Conservation (phyloP, 768 basidiomycete species). For the Punctularia strigosozonata region DNA sequence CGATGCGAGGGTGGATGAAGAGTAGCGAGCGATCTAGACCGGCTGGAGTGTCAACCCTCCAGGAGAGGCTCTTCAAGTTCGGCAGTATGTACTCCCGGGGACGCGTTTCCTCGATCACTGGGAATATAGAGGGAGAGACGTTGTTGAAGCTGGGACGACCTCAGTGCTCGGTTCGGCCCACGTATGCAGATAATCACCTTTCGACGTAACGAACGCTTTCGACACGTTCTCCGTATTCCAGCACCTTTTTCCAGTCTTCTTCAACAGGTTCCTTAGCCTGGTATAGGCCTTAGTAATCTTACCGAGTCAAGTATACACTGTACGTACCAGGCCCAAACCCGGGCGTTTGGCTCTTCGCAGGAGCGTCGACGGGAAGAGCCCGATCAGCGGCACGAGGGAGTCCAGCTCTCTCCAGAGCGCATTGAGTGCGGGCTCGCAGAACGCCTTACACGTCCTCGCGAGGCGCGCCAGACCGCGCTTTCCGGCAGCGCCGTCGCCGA, state of each 20-base stretch:
- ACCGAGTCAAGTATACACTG: neutral
- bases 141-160: slow-evolving; percentile 47
- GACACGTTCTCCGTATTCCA: slow-evolving; percentile 58
- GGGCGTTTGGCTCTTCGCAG: slow-evolving; percentile 63
- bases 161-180: no score
- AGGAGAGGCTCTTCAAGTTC: slow-evolving; percentile 53
- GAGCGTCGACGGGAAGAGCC: slow-evolving; percentile 55
- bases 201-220: slow-evolving; percentile 62
- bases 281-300: slow-evolving; percentile 6
- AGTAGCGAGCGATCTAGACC: slow-evolving; percentile 53
- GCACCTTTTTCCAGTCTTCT: slow-evolving; percentile 58
- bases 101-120: slow-evolving; percentile 51
- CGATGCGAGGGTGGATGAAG: slow-evolving; percentile 57
- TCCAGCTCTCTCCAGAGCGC: slow-evolving; percentile 72
- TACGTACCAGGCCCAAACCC: slow-evolving; percentile 64
- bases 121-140: slow-evolving; percentile 53
- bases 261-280: slow-evolving; percentile 51
- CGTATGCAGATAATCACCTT: no score
- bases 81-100: slow-evolving; percentile 59
- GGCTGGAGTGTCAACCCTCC: slow-evolving; percentile 58
- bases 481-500: slow-evolving; percentile 49
- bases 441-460: slow-evolving; percentile 63
- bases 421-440: slow-evolving; percentile 60
- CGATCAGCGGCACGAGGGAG: slow-evolving; percentile 59
- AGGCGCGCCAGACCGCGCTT: slow-evolving; percentile 58